A percentile compares a stretch with the other conserved stretches of the same genome.
These are phyloP conservation scores for Cercospora berteroae DNA, from an alignment of 2,329 filamentous ascomycete genomes.

Conservation along the genomic window DNA sequence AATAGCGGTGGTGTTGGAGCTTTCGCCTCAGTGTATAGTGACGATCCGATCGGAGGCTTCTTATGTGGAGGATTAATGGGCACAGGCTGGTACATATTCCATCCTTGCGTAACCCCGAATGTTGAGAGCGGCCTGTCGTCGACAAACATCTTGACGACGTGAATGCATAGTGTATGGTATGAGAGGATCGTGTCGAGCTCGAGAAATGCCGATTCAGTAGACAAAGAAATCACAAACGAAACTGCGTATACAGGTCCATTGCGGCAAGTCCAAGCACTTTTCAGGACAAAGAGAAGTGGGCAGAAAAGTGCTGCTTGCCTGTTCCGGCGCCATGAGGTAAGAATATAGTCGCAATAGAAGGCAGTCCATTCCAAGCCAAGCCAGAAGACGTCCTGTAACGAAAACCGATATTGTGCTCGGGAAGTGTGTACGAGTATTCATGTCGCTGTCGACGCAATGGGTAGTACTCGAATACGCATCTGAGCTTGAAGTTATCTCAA, in stretches of 20 bases:
- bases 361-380: background rate
- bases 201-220: background rate
- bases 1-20: conserved; percentile 10
- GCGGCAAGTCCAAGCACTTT: background rate
- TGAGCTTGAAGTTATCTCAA: background rate
- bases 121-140: conserved; percentile 29
- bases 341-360: background rate
- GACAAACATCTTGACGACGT: conserved; percentile 25
- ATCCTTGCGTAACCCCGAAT: conserved; percentile 25
- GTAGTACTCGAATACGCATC: background rate
- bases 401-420: background rate
- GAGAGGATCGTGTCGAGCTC: background rate
- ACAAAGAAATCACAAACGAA: conserved; percentile 14
- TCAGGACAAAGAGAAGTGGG: conserved; percentile 10
- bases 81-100: conserved; percentile 20
- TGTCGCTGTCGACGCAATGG: background rate
- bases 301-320: background rate
- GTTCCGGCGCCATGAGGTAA: background rate
- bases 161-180: background rate
- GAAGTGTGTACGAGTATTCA: background rate
- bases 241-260: background rate
- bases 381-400: background rate
- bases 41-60: conserved; percentile 19
- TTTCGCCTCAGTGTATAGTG: conserved; percentile 10
- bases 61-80: conserved; percentile 15